Evolutionary conservation across 495 filamentous ascomycete species (phyloP).

Genomic region (Aspergillus saccharolyticus): DNA sequence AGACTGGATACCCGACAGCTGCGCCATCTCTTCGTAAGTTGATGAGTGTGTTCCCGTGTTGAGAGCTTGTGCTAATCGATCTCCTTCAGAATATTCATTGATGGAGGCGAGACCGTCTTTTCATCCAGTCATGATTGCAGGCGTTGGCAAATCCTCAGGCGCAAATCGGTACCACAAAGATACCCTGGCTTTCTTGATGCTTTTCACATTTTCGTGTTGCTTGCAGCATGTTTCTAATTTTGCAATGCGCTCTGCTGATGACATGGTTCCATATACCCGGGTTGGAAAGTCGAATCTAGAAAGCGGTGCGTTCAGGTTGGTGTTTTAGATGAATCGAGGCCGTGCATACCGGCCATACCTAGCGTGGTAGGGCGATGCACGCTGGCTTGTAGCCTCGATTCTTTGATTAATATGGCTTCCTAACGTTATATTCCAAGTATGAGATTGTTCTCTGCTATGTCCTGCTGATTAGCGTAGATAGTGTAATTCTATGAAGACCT

Average conservation of each 20-base stretch:
- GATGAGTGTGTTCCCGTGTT: not conserved
- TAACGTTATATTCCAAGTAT: too few species aligned
- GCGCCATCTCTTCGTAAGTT: conserved; percentile 66
- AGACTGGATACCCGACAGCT: conserved; percentile 61
- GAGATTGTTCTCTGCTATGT: too few species aligned
- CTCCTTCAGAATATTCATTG: not conserved
- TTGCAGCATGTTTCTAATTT: not conserved
- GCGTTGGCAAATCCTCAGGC: not conserved
- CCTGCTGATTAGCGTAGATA: too few species aligned
- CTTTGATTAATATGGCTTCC: not conserved
- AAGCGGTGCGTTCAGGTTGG: not conserved
- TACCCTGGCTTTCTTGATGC: not conserved
- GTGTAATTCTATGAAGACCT: too few species aligned
- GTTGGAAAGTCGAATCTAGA: not conserved
- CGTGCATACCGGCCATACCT: too few species aligned
- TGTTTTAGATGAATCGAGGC: not conserved
- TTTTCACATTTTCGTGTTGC: not conserved
- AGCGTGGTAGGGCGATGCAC: too few species aligned
- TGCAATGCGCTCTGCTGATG: not conserved
- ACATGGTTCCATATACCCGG: not conserved
- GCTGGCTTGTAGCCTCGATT: not conserved
- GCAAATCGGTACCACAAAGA: not conserved
- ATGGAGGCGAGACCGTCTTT: not conserved
- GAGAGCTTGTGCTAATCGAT: conserved; percentile 9
- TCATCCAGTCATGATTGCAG: not conserved